Base-by-base conservation (phyloP, 192 early-diverging fungal species). In the Polychytrium aggregatum region DNA sequence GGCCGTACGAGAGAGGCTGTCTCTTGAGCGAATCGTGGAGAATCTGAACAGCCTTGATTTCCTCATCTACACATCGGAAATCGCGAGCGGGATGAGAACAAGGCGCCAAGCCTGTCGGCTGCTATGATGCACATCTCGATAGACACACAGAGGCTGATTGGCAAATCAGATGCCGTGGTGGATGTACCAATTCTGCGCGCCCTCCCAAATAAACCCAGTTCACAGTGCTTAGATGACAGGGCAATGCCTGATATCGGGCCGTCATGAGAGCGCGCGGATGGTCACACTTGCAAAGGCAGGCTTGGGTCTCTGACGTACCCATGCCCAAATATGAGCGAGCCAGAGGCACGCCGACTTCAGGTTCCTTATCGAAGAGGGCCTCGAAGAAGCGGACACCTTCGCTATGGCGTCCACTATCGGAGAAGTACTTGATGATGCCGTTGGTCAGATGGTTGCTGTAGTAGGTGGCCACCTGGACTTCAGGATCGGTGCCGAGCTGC, bases 401-500 rank as follows among this genome's bases (percentile, higher is more conserved):
- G 18, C 65, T 76, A 52, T 71, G 82, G 30, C 96, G 73, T 52
- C 88, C 87, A 20, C 80, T 81, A 27, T 89, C 82, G 14, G 62
- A 62, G 64, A 97, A 99, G 53, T 96, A 97, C 57, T 85, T 82
- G 71, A 90, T 72, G 7, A 97, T 68, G 4, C 84, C 96, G 35
- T 89, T 82, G 1, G 82, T 82, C 44, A 99, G 58, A 53, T 89
- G 85, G 61, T 99, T 99, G 49, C 79, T 82, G 44, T 83, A 81
- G 20, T 72, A 78, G 10, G 92, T 91, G 5, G 94, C 87, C n/a
- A 88, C 76, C 64, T 99, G 96, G 34, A 95, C 85, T 54, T 95
- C 89, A 8, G 92, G 83, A 25, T 83, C 84, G 21, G 88, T 88
- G 16, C 96, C 96, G 21, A 99, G 68, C 52, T 85, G 84, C 90